Evolutionary conservation across 257 asterid genomes (phyloP).

Genomic region (Cruciata laevipes): DNA sequence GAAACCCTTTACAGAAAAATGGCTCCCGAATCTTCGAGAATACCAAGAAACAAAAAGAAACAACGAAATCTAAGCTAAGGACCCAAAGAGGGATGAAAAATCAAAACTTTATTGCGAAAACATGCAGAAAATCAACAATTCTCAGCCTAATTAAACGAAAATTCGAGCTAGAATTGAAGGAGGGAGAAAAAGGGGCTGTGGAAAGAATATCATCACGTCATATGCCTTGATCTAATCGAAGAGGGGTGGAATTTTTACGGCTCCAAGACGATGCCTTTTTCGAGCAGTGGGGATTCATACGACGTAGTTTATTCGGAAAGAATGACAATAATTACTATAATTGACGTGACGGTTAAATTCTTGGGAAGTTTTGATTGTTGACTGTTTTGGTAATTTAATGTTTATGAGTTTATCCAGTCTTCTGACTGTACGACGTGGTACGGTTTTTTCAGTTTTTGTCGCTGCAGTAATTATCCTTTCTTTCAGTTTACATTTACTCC

Average conservation of each 20-base stretch:
- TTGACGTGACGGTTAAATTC: not conserved
- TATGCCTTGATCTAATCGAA: slow-evolving; percentile 15
- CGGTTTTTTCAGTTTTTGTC: not conserved
- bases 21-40: not conserved
- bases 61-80: not conserved
- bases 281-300: not conserved
- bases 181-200: not conserved
- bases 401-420: not conserved
- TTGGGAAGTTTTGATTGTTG: not conserved
- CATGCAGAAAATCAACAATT: not conserved
- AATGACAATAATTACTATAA: not conserved
- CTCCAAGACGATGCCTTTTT: slow-evolving; percentile 1
- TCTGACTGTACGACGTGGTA: not conserved
- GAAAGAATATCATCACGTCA: slow-evolving; percentile 6
- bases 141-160: not conserved
- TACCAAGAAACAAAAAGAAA: not conserved
- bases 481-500: not conserved
- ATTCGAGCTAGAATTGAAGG: not conserved
- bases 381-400: not conserved
- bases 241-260: not conserved
- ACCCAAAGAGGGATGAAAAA: not conserved
- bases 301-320: not conserved
- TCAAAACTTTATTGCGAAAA: not conserved
- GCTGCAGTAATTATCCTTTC: too few species aligned
- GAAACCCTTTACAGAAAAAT: not conserved